phyloP scores from a whole-genome alignment of 495 filamentous ascomycete species.

The Aspergillus cristatus region DNA sequence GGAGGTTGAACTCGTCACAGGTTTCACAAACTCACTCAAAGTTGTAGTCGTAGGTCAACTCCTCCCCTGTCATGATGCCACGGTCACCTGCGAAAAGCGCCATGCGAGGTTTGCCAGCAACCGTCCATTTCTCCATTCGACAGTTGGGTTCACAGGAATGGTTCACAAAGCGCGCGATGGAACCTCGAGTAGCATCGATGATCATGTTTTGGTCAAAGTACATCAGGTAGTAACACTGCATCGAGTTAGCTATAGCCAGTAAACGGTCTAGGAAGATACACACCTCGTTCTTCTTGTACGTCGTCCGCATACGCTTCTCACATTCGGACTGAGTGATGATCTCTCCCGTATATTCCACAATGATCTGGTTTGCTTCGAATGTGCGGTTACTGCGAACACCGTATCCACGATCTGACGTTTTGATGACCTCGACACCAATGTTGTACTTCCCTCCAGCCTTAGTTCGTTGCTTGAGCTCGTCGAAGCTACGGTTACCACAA shows the following conservation, averaged over 20 bases:
- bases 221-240: constrained; percentile 93
- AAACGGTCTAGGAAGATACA: constrained; percentile 14
- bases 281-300: constrained; percentile 88
- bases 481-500: constrained; percentile 84
- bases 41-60: constrained; percentile 99
- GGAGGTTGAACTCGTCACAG: neutral
- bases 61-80: constrained; percentile 86
- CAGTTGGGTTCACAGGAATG: constrained; percentile 98
- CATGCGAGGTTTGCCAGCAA: constrained; percentile 92
- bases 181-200: constrained; percentile 91
- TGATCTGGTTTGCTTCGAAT: constrained; percentile 86
- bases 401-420: constrained; percentile 80
- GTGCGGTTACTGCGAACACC: constrained; percentile 83
- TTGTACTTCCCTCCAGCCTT: constrained; percentile 76
- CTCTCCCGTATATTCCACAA: constrained; percentile 95
- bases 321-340: constrained; percentile 93
- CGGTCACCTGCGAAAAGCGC: constrained; percentile 87
- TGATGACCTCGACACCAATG: constrained; percentile 87
- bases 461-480: constrained; percentile 62
- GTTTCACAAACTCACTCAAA: constrained; percentile 54
- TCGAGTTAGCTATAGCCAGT: constrained; percentile 6
- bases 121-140: constrained; percentile 93
- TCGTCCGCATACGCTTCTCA: constrained; percentile 81
- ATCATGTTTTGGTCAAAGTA: constrained; percentile 98
- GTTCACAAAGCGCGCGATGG: constrained; percentile 95